Evolutionary conservation across 352 stramenopile species (phyloP).

Genomic region (Sclerospora graminicola): DNA sequence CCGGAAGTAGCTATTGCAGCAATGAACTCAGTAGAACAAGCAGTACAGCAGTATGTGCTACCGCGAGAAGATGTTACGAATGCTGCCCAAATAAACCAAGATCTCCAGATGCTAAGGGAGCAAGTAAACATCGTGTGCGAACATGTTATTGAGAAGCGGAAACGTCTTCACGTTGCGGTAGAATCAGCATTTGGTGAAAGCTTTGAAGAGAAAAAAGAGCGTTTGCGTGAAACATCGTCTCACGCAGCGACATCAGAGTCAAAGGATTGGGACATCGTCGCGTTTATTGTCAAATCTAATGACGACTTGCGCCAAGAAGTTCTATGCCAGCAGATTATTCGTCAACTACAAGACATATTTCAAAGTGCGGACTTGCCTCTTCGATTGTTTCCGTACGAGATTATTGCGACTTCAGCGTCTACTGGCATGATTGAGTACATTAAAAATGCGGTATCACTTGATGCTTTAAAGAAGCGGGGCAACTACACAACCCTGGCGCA

Average conservation of each 20-base stretch:
- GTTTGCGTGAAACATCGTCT: slow-evolving; percentile 46
- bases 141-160: slow-evolving; percentile 53
- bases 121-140: slow-evolving; percentile 61
- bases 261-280: slow-evolving; percentile 59
- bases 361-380: slow-evolving; percentile 89
- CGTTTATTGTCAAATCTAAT: slow-evolving; percentile 98
- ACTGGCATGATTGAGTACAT: slow-evolving; percentile 97
- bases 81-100: slow-evolving; percentile 25
- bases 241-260: slow-evolving; percentile 20
- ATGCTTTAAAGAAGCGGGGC: slow-evolving; percentile 89
- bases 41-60: slow-evolving; percentile 44
- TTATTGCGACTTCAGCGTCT: slow-evolving; percentile 91
- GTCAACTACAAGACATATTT: slow-evolving; percentile 93
- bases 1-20: slow-evolving; percentile 40
- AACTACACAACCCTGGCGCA: slow-evolving; percentile 81
- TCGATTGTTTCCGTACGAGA: slow-evolving; percentile 92
- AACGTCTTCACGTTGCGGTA: slow-evolving; percentile 49
- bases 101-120: slow-evolving; percentile 52
- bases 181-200: slow-evolving; percentile 78
- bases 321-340: slow-evolving; percentile 95
- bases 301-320: slow-evolving; percentile 97
- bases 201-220: slow-evolving; percentile 69
- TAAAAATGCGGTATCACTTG: slow-evolving; percentile 94
- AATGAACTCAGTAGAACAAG: slow-evolving; percentile 51
- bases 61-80: slow-evolving; percentile 18